A percentile compares a stretch with the other conserved stretches of the same genome.
phyloP scores from a whole-genome alignment of 768 basidiomycete species.

The Suillus discolor region DNA sequence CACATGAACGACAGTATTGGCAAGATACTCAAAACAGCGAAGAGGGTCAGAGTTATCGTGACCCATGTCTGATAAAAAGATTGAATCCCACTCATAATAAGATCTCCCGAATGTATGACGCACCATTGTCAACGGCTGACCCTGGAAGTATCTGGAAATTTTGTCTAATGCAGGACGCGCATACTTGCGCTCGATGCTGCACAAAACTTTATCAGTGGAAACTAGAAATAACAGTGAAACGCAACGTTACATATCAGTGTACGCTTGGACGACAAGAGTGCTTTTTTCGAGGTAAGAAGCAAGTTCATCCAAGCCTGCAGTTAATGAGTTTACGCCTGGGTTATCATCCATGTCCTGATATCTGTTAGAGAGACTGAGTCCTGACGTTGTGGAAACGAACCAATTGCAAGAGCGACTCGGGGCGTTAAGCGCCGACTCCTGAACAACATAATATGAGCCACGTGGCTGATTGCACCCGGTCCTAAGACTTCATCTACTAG shows the following conservation, averaged over 20 bases:
- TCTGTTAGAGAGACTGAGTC: neutral
- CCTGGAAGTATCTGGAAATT: slow-evolving; percentile 21
- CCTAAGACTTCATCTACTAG: no score
- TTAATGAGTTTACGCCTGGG: neutral
- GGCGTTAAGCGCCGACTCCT: no score
- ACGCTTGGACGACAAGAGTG: slow-evolving; percentile 26
- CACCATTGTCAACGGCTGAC: slow-evolving; percentile 31
- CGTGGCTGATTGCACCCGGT: slow-evolving; percentile 1
- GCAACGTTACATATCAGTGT: slow-evolving; percentile 30
- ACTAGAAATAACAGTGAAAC: neutral
- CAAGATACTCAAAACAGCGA: slow-evolving; percentile 38
- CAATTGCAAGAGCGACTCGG: no score
- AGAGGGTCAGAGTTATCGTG: slow-evolving; percentile 26
- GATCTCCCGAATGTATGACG: neutral
- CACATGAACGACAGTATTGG: slow-evolving; percentile 43
- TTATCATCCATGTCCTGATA: slow-evolving; percentile 17
- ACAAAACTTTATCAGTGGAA: neutral
- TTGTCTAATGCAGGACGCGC: slow-evolving; percentile 41
- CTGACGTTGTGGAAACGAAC: neutral
- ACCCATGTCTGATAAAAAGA: slow-evolving; percentile 40
- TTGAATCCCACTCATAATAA: slow-evolving; percentile 12
- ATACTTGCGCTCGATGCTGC: slow-evolving; percentile 47
- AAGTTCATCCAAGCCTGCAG: slow-evolving; percentile 21
- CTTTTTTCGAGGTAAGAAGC: slow-evolving; percentile 32
- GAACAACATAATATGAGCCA: no score